Evolutionary conservation across 371 early-diverging fungal species (phyloP), one percentile per base, ranked within the genome.

Genomic region (Coemansia sp.): DNA sequence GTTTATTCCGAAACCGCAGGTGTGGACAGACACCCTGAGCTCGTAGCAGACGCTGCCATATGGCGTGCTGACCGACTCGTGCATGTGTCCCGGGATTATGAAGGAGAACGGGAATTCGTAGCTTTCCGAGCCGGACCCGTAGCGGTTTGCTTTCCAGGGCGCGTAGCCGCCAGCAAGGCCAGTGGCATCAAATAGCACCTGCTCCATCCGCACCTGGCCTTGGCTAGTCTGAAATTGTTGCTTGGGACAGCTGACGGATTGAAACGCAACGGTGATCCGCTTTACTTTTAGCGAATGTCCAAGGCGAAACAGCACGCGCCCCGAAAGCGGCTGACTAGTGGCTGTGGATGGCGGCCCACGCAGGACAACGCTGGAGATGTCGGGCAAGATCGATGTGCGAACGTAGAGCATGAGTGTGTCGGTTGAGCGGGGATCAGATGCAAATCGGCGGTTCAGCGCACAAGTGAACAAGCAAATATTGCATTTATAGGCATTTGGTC

Each of bases 1-100:
- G 38, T 74, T 74, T 31, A 74, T 69, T 1, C 74, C 74, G 16
- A 74, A 74, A 0, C 74, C 74, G 34, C 69, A 57, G 0, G 65
- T 57, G 38, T 57, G 65, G 4, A 74, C 55, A 31, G 59, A 43
- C 10, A 64, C 77, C 32, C 49, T 63, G 53, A 76, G 59, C 45
- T 64, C 72, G 36, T 76, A 73, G 42, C 55, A 52, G 8, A 75
- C 63, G 40, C 43, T 35, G 4, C 76, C 76, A 42, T 59, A 67
- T 13, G 52, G 49, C 8, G 76, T 76, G 35, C 41, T 48, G 16
- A 63, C 65, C 0, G 68, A 64, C 47, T 73, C 75, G 56, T 68
- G 68, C 13, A 63, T n/a, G 34, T 73, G 43, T 2, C 76, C 76
- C 11, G 76, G 75, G 20, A 76, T 40, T 2, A 51, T 41, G 30